Base-by-base conservation (phyloP, 1,284 basidiomycete genomes). In the Gymnopus androsaceus region DNA sequence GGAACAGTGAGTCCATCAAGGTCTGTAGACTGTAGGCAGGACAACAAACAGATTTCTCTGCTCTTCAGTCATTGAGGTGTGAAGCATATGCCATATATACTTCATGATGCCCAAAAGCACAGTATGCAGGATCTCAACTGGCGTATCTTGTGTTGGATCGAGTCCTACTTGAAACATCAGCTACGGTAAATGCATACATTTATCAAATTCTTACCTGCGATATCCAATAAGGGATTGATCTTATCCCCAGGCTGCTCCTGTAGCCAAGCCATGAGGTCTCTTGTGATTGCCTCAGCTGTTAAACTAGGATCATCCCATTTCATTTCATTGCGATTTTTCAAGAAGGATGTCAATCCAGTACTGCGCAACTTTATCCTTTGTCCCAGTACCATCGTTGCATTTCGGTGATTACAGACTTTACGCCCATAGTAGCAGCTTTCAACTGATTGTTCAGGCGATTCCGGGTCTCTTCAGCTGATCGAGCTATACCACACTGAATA, bases 111-210 rank as follows among this genome's bases (percentile, higher is more conserved):
- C 74, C 5, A 77, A 65, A 2, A 75, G 63, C 28, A 69, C 59
- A 2, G 74, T 76, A 51, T 77, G 74, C 1, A 77, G 66, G n/a
- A 73, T 66, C 56, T 78, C 74, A 0, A 71, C 63, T 7, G 75
- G 74, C 0, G 72, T 77, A 56, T 77, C 74, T 0, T 57, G 54
- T 57, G 68, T 62, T 8, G 64, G 54, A 49, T 72, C 63, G 15
- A 70, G 25, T 6, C 59, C 65, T 66, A 17, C 28, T 37, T 63
- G 74, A 72, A 0, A 67, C 73, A 75, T 3, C n/a, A n/a, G n/a
- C n/a, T n/a, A n/a, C n/a, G n/a, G n/a, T n/a, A n/a, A 49, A 28
- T 4, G 67, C 66, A 37, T 21, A 25, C 23, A 47, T 25, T 34
- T 42, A 19, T 19, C 9, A 12, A 51, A 51, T 33, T 3, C 30